Evolutionary conservation across 2,329 filamentous ascomycete species (phyloP).

Genomic region (Sclerotinia nivalis): DNA sequence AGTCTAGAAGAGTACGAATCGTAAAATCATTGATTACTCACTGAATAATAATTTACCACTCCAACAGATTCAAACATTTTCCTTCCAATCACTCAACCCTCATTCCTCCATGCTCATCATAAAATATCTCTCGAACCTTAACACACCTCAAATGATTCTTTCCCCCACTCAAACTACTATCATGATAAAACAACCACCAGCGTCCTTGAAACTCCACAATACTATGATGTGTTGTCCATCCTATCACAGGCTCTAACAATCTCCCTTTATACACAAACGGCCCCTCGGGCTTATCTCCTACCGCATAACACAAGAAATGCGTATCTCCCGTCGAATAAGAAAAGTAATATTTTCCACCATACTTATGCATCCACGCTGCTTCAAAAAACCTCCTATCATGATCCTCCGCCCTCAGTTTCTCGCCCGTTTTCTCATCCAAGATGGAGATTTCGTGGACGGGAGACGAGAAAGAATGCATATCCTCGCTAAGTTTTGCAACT

Average conservation of each 20-base stretch:
- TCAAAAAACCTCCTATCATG: slow-evolving; percentile 79
- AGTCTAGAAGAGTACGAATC: background rate
- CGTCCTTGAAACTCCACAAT: slow-evolving; percentile 71
- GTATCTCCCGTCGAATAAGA: slow-evolving; percentile 78
- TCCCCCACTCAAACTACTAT: slow-evolving; percentile 66
- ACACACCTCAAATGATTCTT: slow-evolving; percentile 72
- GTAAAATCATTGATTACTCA: background rate
- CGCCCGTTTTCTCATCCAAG: slow-evolving; percentile 56
- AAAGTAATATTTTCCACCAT: slow-evolving; percentile 69
- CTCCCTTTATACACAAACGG: slow-evolving; percentile 72
- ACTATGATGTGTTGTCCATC: slow-evolving; percentile 81
- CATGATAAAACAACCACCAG: slow-evolving; percentile 78
- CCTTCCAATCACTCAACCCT: slow-evolving; percentile 33
- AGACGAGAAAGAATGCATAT: slow-evolving; percentile 64
- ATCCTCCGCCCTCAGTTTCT: slow-evolving; percentile 63
- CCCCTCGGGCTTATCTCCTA: slow-evolving; percentile 62
- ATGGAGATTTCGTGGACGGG: slow-evolving; percentile 63
- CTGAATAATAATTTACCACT: background rate
- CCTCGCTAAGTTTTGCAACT: slow-evolving; percentile 62
- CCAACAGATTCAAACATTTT: background rate
- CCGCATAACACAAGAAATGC: slow-evolving; percentile 71
- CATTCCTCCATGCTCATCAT: slow-evolving; percentile 66
- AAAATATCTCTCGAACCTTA: slow-evolving; percentile 74
- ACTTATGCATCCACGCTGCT: slow-evolving; percentile 78
- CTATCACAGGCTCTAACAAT: slow-evolving; percentile 73